Evolutionary conservation across 306 rosid genomes (phyloP).

Genomic region (Citrullus mucosospermus): DNA sequence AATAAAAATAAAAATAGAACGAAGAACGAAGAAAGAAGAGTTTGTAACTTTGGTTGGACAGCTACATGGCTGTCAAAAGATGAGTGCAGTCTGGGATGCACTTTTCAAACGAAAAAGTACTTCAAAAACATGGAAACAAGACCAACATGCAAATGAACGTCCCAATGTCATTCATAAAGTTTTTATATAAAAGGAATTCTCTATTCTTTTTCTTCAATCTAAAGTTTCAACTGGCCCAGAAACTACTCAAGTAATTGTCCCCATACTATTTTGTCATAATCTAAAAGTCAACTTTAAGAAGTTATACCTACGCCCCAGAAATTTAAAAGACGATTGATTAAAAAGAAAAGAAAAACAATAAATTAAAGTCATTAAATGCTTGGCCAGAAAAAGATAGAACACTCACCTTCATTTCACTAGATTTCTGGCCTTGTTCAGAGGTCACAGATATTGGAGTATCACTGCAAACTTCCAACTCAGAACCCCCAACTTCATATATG

Average conservation of each 20-base stretch:
- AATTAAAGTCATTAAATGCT: not conserved
- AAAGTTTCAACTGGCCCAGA: conserved; percentile 4
- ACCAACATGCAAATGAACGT: not conserved
- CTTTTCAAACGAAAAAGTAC: not conserved
- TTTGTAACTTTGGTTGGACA: no score
- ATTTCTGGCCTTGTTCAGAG: conserved; percentile 27
- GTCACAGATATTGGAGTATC: conserved; percentile 20
- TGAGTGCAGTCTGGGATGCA: no score
- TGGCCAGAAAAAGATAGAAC: not conserved
- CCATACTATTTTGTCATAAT: not conserved
- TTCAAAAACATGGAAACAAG: not conserved
- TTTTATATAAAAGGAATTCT: not conserved
- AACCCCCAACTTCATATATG: conserved; percentile 14
- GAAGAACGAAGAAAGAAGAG: no score
- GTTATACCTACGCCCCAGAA: not conserved
- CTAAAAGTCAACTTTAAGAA: not conserved
- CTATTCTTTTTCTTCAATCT: not conserved
- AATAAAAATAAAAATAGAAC: no score
- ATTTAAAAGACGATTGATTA: not conserved
- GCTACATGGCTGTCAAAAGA: no score
- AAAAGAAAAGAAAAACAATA: not conserved
- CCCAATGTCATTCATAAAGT: not conserved
- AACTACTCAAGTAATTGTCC: not conserved
- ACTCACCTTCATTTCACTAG: conserved; percentile 32
- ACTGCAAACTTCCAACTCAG: conserved; percentile 18